phyloP scores from a whole-genome alignment of 2,329 filamentous ascomycete genomes.

The Paecilomyces dactylethromorphus region DNA sequence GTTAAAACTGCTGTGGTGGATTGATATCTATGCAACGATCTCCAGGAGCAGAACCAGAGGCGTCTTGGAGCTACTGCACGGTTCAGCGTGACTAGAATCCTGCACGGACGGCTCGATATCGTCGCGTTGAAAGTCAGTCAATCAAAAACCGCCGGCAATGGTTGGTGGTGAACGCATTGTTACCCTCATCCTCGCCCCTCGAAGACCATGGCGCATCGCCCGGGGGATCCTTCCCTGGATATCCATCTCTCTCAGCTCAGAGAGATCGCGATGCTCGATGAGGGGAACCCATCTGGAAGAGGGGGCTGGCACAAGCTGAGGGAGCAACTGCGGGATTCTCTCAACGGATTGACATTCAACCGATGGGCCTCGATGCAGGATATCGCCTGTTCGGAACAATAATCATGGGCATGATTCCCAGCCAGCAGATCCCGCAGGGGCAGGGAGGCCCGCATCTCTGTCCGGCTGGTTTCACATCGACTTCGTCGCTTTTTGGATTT shows the following conservation, averaged over 20 bases:
- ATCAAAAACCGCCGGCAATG: not conserved
- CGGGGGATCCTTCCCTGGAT: not conserved
- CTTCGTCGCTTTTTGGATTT: not conserved
- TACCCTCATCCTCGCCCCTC: not conserved
- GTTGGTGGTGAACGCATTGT: not conserved
- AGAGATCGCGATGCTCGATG: not conserved
- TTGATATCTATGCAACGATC: not conserved
- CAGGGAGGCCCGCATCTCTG: not conserved
- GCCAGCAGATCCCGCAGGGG: not conserved
- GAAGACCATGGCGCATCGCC: not conserved
- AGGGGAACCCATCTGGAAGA: not conserved
- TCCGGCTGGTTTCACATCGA: not conserved
- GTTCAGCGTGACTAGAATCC: not conserved
- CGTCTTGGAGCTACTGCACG: not conserved
- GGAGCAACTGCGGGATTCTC: not conserved
- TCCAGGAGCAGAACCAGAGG: not conserved
- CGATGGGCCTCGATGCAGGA: not conserved
- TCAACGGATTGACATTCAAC: not conserved
- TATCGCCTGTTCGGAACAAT: not conserved
- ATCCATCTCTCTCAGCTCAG: not conserved
- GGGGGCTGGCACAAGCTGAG: not conserved
- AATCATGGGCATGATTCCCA: not conserved
- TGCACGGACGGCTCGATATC: not conserved
- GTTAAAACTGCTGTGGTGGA: not conserved
- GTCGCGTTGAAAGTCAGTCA: not conserved